Evolutionary conservation across 768 basidiomycete species (phyloP).

Genomic region (Phanerochaete carnosa): DNA sequence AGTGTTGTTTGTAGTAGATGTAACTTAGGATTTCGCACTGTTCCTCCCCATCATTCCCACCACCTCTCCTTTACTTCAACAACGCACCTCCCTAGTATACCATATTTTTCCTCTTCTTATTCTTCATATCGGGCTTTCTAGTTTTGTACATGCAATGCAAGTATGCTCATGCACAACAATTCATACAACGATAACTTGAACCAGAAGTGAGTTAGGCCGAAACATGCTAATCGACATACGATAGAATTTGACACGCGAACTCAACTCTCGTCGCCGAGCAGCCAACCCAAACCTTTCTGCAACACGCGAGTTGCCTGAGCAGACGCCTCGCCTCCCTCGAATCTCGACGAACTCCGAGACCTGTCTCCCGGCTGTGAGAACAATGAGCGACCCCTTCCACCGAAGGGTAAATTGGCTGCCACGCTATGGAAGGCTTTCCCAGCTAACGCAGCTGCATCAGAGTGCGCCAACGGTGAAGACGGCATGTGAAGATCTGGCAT

Average conservation of each 20-base stretch:
- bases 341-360: conserved; percentile 30
- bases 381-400: conserved; percentile 32
- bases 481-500: conserved; percentile 51
- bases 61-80: neutral
- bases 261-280: conserved; percentile 74
- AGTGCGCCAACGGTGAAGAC: conserved; percentile 61
- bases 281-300: conserved; percentile 93
- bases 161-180: neutral
- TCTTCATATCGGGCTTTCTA: neutral
- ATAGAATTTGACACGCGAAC: neutral
- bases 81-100: neutral
- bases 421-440: conserved; percentile 76
- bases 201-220: too few relatives aligned
- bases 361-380: conserved; percentile 18
- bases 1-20: conserved; percentile 1
- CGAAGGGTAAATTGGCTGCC: conserved; percentile 72
- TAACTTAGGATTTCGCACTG: neutral
- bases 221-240: neutral
- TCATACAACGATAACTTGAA: neutral
- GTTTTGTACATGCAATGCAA: conserved; percentile 4
- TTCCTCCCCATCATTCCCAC: conserved; percentile 1
- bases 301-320: conserved; percentile 75
- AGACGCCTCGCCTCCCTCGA: conserved; percentile 60
- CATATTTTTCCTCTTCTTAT: neutral
- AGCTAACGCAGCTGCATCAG: conserved; percentile 79